Evolutionary conservation across 1,139 yeast genomes (phyloP).

Genomic region (Torulaspora globosa): DNA sequence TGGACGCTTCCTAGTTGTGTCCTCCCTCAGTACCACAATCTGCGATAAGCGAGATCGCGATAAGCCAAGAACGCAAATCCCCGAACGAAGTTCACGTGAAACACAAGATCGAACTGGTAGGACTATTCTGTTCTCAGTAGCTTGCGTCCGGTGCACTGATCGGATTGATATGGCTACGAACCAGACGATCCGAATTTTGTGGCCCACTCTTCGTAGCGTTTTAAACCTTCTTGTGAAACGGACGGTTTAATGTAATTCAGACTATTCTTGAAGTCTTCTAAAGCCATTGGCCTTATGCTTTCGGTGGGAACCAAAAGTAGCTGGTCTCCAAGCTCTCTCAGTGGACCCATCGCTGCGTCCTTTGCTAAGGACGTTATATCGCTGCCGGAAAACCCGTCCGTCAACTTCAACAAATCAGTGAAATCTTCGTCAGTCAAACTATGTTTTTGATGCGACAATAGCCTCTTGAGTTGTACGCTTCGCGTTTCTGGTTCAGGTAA

Average conservation of each 20-base stretch:
- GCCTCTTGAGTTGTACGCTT: constrained; percentile 62
- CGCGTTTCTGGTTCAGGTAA: constrained; percentile 87
- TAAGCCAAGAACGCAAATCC: constrained; percentile 7
- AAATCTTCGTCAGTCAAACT: constrained; percentile 63
- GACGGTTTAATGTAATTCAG: constrained; percentile 85
- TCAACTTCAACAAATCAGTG: constrained; percentile 53
- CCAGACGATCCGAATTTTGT: constrained; percentile 86
- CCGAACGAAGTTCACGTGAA: constrained; percentile 2
- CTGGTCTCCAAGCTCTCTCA: constrained; percentile 85
- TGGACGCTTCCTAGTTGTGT: neutral
- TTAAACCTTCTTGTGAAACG: constrained; percentile 79
- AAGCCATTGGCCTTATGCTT: constrained; percentile 72
- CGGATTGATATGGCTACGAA: constrained; percentile 43
- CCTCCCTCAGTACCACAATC: neutral
- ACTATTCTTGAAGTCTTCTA: constrained; percentile 73
- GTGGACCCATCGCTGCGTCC: constrained; percentile 98
- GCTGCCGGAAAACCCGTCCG: constrained; percentile 86
- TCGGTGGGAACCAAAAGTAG: constrained; percentile 80
- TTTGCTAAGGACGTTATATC: constrained; percentile 94
- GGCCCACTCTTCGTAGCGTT: constrained; percentile 87
- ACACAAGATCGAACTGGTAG: neutral
- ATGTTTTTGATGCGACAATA: constrained; percentile 73
- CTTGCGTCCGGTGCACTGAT: neutral
- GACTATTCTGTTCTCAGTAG: neutral
- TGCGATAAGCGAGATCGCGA: constrained; percentile 1